Evolutionary conservation across 441 rosid species (phyloP), one percentile per base, ranked within the genome.

Genomic region (California macrophylla): DNA sequence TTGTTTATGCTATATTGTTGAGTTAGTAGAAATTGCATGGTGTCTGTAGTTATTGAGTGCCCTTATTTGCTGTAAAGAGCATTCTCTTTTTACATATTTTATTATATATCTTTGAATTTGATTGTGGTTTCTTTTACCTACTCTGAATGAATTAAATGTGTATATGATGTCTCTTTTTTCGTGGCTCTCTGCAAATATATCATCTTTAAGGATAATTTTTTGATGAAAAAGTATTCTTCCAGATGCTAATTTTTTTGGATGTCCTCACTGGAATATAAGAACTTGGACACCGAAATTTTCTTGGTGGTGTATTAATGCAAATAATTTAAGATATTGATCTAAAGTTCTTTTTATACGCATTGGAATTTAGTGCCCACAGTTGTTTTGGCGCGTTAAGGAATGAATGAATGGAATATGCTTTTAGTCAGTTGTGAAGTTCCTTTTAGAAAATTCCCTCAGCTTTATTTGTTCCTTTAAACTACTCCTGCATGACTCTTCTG

Each of bases 381-480:
- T 69, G 40, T 16, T 38, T 36, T 26, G 64, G 64, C 15, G 7
- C 34, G 26, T 61, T 16, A 5, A 52, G 24, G 64, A 30, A 45
- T 21, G 52, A 64, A 42, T 18, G 26, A 62, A 28, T 28, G 72
- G 52, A 64, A 42, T 77, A 64, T 40, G 25, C 40, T 71, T 75
- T 63, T 40, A 52, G 26, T 54, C 30, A 23, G 21, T 25, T 71
- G 61, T 67, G 64, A 21, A n/a, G 20, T 66, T 64, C 28, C 34
- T 56, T 64, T n/a, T 62, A 50, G n/a, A 67, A n/a, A 68, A 62
- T 29, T 72, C 36, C 72, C 32, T 64, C 42, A 16, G 25, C 67
- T 64, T 61, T 61, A 61, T 18, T 34, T 4, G 32, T 3, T 52
- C 32, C 64, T 61, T 15, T 28, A 61, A 61, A 61, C 26, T 64